Evolutionary conservation across 2,329 filamentous ascomycete genomes (phyloP).

Genomic region (Aspergillus nomiae): DNA sequence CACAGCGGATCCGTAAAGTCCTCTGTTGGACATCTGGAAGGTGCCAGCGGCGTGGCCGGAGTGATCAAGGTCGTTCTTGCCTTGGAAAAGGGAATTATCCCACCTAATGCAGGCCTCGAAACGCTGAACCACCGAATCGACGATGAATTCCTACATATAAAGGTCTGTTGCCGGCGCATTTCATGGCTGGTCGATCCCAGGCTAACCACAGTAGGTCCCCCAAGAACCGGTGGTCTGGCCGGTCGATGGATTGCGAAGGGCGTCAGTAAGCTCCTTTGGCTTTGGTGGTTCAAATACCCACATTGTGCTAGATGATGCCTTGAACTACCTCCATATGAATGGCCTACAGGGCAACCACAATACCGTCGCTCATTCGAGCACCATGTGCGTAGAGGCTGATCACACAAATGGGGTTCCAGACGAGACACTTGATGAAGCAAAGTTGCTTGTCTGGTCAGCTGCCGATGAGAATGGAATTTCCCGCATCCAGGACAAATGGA

Average conservation of each 20-base stretch:
- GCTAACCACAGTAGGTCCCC: neutral
- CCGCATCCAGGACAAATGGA: constrained; percentile 1
- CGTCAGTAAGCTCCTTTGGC: constrained; percentile 7
- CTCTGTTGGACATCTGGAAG: constrained; percentile 30
- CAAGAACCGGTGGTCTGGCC: neutral
- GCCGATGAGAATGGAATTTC: constrained; percentile 5
- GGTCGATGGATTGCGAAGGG: neutral
- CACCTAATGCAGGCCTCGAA: constrained; percentile 3
- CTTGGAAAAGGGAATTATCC: constrained; percentile 23
- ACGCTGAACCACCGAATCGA: constrained; percentile 2
- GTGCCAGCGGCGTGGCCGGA: constrained; percentile 29
- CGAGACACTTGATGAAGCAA: neutral
- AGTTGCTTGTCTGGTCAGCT: constrained; percentile 1
- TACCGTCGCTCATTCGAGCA: neutral
- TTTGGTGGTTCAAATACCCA: constrained; percentile 11
- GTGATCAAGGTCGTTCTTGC: constrained; percentile 19
- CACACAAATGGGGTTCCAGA: neutral
- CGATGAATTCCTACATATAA: constrained; percentile 1
- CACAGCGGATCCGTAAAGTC: constrained; percentile 27
- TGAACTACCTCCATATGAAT: neutral
- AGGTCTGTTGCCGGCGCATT: neutral
- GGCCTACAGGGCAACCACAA: neutral
- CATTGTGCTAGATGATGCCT: constrained; percentile 2
- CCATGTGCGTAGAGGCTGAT: neutral
- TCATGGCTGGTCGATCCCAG: neutral